These are phyloP conservation scores for Diplosphaera chodatii DNA, from an alignment of 139 green algal genomes.

Conservation along the genomic window DNA sequence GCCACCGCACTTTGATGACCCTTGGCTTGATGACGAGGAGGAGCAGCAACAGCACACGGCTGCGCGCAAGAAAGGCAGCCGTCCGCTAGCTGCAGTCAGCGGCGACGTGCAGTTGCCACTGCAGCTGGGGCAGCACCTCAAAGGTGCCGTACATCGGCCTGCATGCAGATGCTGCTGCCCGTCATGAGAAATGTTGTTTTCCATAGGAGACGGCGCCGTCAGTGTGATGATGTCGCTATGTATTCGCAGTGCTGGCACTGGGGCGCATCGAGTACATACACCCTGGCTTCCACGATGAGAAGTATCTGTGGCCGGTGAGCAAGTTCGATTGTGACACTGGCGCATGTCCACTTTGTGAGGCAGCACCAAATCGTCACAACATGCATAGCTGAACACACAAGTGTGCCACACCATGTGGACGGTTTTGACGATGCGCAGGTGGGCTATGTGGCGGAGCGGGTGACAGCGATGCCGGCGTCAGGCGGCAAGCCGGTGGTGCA, in stretches of 20 bases:
- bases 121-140: conserved; percentile 23
- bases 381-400: too few relatives aligned
- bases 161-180: too few relatives aligned
- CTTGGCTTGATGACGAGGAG: neutral
- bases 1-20: neutral
- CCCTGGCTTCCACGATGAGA: conserved; percentile 58
- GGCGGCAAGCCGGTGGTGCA: conserved; percentile 25
- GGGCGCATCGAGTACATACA: conserved; percentile 59
- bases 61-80: neutral
- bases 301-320: conserved; percentile 62
- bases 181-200: neutral
- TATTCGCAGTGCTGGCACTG: conserved; percentile 41
- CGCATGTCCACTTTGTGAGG: too few relatives aligned
- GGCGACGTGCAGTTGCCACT: conserved; percentile 20
- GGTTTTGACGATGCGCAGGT: too few relatives aligned
- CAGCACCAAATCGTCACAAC: too few relatives aligned
- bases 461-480: conserved; percentile 18
- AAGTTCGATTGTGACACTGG: too few relatives aligned
- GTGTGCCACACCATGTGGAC: too few relatives aligned
- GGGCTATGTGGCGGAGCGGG: conserved; percentile 41
- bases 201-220: neutral
- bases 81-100: neutral
- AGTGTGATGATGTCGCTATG: neutral
- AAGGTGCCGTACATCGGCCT: neutral
- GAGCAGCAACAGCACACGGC: neutral